Evolutionary conservation across 2,329 filamentous ascomycete genomes (phyloP).

Genomic region (Pyrenophora tritici-repentis): DNA sequence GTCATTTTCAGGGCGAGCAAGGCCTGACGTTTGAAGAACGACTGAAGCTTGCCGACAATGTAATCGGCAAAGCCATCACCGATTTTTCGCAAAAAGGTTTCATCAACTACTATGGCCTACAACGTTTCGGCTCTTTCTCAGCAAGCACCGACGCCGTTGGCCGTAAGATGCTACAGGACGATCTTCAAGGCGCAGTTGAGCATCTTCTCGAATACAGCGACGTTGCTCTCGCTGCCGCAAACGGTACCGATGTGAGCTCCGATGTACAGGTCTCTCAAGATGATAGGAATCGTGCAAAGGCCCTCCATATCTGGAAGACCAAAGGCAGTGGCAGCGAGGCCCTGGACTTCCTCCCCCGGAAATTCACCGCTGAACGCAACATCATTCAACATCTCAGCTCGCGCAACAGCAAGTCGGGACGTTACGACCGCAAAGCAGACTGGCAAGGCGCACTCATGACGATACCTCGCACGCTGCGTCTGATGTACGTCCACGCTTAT

Average conservation of each 20-base stretch:
- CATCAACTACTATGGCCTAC: conserved; percentile 98
- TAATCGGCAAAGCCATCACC: conserved; percentile 64
- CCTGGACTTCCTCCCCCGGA: conserved; percentile 71
- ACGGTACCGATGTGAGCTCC: conserved; percentile 44
- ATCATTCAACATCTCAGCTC: conserved; percentile 76
- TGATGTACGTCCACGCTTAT: conserved; percentile 97
- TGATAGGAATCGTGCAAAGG: conserved; percentile 77
- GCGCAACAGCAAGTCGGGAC: conserved; percentile 51
- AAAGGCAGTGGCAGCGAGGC: conserved; percentile 65
- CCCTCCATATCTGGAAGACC: conserved; percentile 73
- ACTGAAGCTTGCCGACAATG: conserved; percentile 54
- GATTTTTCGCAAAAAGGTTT: conserved; percentile 77
- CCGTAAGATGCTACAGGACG: conserved; percentile 77
- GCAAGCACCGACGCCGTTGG: conserved; percentile 86
- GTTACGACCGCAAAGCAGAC: conserved; percentile 63
- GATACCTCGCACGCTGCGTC: conserved; percentile 79
- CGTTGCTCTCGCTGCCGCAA: conserved; percentile 61
- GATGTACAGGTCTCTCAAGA: conserved; percentile 67
- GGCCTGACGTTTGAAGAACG: conserved; percentile 41
- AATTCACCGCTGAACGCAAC: conserved; percentile 78
- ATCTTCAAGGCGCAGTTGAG: conserved; percentile 80
- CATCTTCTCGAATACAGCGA: conserved; percentile 75
- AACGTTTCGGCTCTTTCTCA: conserved; percentile 88
- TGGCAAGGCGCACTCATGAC: conserved; percentile 79
- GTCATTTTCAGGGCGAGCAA: conserved; percentile 62